These are phyloP conservation scores for Dalbergia cultrata DNA, from an alignment of 306 rosid genomes.

Conservation along the genomic window DNA sequence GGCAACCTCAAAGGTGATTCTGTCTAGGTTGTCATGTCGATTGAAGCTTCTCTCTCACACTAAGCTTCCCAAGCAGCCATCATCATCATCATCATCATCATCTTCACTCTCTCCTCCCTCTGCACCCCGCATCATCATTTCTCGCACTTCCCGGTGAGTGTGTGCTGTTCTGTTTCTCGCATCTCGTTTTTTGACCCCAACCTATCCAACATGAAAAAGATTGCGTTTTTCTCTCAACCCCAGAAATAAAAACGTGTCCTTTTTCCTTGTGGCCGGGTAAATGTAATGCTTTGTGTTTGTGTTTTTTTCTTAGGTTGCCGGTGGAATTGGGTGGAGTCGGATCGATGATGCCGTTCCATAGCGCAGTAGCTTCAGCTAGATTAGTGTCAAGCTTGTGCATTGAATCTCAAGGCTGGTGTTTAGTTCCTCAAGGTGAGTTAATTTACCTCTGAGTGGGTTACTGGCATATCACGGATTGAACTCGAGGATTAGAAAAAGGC, in stretches of 20 bases:
- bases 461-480: not conserved
- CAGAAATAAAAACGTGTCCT: not conserved
- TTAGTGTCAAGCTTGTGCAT: slow-evolving; percentile 64
- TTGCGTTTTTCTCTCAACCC: not conserved
- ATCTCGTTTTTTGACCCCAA: not conserved
- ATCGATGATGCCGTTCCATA: slow-evolving; percentile 70
- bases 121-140: slow-evolving; percentile 40
- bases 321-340: slow-evolving; percentile 61
- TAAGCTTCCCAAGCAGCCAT: not conserved
- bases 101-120: slow-evolving; percentile 34
- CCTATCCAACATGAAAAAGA: not conserved
- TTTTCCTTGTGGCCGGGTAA: not conserved
- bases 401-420: slow-evolving; percentile 65
- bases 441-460: not conserved
- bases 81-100: not conserved
- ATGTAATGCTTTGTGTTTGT: not conserved
- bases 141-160: slow-evolving; percentile 52
- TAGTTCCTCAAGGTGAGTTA: slow-evolving; percentile 74
- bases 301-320: slow-evolving; percentile 52
- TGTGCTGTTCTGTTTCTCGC: not conserved
- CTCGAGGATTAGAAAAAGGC: not conserved
- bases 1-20: not conserved
- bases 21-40: not conserved
- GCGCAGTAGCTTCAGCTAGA: slow-evolving; percentile 67
- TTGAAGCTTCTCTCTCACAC: not conserved